These are phyloP conservation scores for Rutstroemia sp. DNA, from an alignment of 2,329 filamentous ascomycete genomes.

Conservation along the genomic window DNA sequence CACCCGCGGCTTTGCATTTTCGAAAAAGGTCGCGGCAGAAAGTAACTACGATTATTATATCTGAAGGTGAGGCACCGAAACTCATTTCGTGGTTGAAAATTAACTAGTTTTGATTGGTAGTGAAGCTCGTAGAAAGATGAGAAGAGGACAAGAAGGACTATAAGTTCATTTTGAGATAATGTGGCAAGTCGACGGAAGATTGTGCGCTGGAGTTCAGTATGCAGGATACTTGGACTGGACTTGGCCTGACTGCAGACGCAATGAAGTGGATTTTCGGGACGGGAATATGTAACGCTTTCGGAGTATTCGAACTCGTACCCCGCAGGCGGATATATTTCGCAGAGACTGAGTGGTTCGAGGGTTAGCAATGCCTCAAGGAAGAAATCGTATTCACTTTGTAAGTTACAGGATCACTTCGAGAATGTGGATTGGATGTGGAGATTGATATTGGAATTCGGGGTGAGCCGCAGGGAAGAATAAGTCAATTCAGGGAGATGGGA, in stretches of 20 bases:
- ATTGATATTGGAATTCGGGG: background rate
- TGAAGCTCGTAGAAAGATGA: background rate
- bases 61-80: slow-evolving; percentile 26
- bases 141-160: background rate
- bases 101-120: background rate
- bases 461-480: background rate
- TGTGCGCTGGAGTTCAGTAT: background rate
- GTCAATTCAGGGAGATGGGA: background rate
- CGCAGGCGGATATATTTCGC: background rate
- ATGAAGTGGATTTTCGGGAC: slow-evolving; percentile 4
- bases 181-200: background rate
- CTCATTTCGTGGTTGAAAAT: slow-evolving; percentile 19
- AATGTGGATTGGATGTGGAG: too few species aligned
- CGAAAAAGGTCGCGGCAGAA: slow-evolving; percentile 49
- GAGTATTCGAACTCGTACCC: background rate
- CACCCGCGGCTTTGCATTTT: slow-evolving; percentile 41
- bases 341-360: too few species aligned
- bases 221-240: background rate
- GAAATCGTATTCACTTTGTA: too few species aligned
- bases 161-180: background rate
- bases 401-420: too few species aligned
- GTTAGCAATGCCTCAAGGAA: too few species aligned
- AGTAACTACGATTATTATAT: slow-evolving; percentile 48
- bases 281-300: background rate
- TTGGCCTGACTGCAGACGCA: background rate